Evolutionary conservation across 345 rosid genomes (phyloP).

Genomic region (Eutrema heterophyllum): DNA sequence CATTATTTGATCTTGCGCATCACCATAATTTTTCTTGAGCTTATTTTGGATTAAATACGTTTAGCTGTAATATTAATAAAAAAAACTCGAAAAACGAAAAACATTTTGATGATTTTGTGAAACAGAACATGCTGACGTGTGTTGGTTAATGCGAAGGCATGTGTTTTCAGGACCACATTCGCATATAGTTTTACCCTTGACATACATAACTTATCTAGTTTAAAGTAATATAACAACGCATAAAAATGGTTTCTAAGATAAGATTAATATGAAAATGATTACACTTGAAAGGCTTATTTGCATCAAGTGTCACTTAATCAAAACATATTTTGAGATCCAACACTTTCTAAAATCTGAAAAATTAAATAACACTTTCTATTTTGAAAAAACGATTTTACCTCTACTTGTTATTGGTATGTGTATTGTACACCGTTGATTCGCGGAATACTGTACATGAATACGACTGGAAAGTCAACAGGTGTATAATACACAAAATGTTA

Average conservation of each 20-base stretch:
- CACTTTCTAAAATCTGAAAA: too few relatives aligned
- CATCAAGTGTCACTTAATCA: too few relatives aligned
- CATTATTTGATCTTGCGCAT: not conserved
- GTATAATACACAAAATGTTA: too few relatives aligned
- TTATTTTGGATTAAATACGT: not conserved
- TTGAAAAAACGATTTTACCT: too few relatives aligned
- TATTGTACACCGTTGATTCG: too few relatives aligned
- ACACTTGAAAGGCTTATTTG: too few relatives aligned
- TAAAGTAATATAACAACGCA: slow-evolving; percentile 6
- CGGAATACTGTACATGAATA: too few relatives aligned
- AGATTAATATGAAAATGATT: slow-evolving; percentile 26
- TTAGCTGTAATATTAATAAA: not conserved
- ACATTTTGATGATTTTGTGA: not conserved
- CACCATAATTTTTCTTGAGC: not conserved
- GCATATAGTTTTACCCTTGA: slow-evolving; percentile 14
- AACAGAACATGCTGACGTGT: slow-evolving; percentile 17
- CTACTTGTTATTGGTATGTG: too few relatives aligned
- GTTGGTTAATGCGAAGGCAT: slow-evolving; percentile 14
- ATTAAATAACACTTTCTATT: too few relatives aligned
- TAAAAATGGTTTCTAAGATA: slow-evolving; percentile 20
- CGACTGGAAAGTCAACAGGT: too few relatives aligned
- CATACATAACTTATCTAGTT: slow-evolving; percentile 1
- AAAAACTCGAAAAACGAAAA: not conserved
- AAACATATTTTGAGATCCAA: too few relatives aligned
- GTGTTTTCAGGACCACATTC: slow-evolving; percentile 33